Evolutionary conservation across 2,329 filamentous ascomycete genomes (phyloP).

Genomic region (Pezicula carpinea): DNA sequence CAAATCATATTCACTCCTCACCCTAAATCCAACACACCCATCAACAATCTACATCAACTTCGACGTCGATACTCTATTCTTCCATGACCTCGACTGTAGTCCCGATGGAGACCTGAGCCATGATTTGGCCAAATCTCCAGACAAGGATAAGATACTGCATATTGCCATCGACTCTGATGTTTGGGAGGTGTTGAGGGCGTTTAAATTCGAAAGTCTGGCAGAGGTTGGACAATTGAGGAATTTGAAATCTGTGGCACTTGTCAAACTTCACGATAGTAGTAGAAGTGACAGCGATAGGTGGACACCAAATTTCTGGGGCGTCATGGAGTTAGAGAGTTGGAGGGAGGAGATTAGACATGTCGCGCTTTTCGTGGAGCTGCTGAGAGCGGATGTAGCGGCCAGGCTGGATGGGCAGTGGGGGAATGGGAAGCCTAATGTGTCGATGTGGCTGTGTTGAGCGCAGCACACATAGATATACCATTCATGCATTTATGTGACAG

Average conservation of each 20-base stretch:
- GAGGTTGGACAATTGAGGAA: conserved; percentile 19
- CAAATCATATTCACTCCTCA: conserved; percentile 16
- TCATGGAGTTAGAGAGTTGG: conserved; percentile 11
- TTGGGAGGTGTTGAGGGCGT: conserved; percentile 24
- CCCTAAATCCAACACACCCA: conserved; percentile 15
- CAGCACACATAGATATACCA: no score
- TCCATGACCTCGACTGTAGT: conserved; percentile 22
- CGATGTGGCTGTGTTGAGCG: not conserved
- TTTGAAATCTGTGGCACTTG: conserved; percentile 19
- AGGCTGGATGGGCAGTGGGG: no score
- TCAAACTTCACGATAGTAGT: not conserved
- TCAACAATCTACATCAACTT: conserved; percentile 23
- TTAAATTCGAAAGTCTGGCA: conserved; percentile 16
- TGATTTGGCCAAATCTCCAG: conserved; percentile 18
- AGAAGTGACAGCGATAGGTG: no score
- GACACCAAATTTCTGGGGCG: no score
- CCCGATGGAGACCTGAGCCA: conserved; percentile 21
- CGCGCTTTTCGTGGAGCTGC: conserved; percentile 16
- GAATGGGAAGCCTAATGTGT: not conserved
- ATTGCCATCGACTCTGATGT: conserved; percentile 20
- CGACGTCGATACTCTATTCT: conserved; percentile 21
- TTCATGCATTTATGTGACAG: no score
- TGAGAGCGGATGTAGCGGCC: conserved; percentile 16
- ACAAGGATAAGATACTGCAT: conserved; percentile 15
- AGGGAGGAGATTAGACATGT: conserved; percentile 14